These are phyloP conservation scores for Coccomyxa sp. DNA, from an alignment of 139 green algal genomes.

Conservation along the genomic window DNA sequence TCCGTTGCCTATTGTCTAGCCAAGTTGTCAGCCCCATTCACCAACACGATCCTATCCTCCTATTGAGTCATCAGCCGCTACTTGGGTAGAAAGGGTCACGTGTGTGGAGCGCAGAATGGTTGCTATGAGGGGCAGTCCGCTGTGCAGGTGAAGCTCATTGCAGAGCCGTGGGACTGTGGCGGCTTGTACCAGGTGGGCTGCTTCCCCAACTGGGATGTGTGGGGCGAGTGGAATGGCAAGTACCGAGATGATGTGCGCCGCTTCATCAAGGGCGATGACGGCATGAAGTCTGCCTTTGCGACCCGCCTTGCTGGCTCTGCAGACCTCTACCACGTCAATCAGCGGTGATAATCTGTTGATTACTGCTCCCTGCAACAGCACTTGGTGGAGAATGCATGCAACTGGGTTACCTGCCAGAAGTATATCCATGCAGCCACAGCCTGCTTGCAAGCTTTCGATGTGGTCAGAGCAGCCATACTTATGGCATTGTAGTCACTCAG, in stretches of 20 bases:
- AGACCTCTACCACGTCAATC: slow-evolving; percentile 87
- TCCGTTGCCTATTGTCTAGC: too few species aligned
- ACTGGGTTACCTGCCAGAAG: too few species aligned
- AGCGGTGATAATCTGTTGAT: slow-evolving; percentile 13
- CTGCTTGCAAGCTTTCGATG: not conserved
- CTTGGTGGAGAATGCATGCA: not conserved
- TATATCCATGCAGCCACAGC: too few species aligned
- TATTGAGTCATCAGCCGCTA: not conserved
- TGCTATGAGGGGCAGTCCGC: too few species aligned
- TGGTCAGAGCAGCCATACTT: not conserved
- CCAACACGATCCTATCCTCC: too few species aligned
- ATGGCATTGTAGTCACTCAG: too few species aligned
- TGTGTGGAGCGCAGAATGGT: too few species aligned
- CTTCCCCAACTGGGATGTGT: slow-evolving; percentile 92
- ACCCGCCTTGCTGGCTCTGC: slow-evolving; percentile 80
- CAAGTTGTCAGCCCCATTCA: too few species aligned
- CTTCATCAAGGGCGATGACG: slow-evolving; percentile 58
- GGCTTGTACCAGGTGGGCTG: slow-evolving; percentile 87
- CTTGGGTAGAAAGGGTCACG: too few species aligned
- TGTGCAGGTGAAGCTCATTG: slow-evolving; percentile 76
- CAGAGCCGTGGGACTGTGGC: slow-evolving; percentile 88
- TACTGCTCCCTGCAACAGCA: not conserved
- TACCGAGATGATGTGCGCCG: slow-evolving; percentile 77
- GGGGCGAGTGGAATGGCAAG: slow-evolving; percentile 91
- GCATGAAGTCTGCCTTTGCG: slow-evolving; percentile 89